These are phyloP conservation scores for Ehretia macrophylla DNA, from an alignment of 257 asterid species.

Conservation along the genomic window DNA sequence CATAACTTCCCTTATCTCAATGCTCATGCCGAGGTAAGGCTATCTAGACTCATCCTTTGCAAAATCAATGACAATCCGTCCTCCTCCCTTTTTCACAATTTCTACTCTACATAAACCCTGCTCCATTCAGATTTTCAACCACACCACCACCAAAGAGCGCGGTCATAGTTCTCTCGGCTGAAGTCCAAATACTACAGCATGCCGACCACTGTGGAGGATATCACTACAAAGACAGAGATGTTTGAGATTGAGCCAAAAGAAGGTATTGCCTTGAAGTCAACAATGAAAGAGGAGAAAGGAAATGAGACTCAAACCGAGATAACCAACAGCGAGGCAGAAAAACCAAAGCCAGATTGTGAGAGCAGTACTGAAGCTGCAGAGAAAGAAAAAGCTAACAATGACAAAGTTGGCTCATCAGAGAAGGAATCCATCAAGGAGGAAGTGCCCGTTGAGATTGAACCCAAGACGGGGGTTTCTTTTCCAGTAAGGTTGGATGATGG, in stretches of 20 bases:
- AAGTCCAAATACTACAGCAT: constrained; percentile 16
- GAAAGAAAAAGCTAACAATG: constrained; percentile 22
- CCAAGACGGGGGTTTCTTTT: constrained; percentile 60
- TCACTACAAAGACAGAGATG: constrained; percentile 31
- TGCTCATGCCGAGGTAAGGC: constrained; percentile 55
- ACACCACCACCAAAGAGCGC: constrained; percentile 22
- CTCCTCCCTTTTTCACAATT: background rate
- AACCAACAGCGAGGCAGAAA: constrained; percentile 17
- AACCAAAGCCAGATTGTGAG: constrained; percentile 31
- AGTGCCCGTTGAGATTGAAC: constrained; percentile 51
- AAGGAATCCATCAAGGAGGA: constrained; percentile 34
- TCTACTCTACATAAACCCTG: constrained; percentile 30
- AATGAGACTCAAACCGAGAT: constrained; percentile 16
- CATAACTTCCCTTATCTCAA: constrained; percentile 27
- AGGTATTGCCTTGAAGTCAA: constrained; percentile 29
- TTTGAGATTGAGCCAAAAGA: constrained; percentile 44
- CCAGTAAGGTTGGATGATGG: constrained; percentile 51
- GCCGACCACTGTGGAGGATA: constrained; percentile 51
- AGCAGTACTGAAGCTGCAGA: constrained; percentile 13
- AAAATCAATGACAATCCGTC: constrained; percentile 24
- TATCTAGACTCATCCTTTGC: too few relatives aligned
- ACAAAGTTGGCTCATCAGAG: constrained; percentile 14
- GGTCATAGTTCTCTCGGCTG: constrained; percentile 3
- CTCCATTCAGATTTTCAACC: constrained; percentile 8
- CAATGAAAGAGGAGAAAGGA: constrained; percentile 16